Base-by-base conservation (phyloP, 495 filamentous ascomycete species). In the Daldinia grandis region DNA sequence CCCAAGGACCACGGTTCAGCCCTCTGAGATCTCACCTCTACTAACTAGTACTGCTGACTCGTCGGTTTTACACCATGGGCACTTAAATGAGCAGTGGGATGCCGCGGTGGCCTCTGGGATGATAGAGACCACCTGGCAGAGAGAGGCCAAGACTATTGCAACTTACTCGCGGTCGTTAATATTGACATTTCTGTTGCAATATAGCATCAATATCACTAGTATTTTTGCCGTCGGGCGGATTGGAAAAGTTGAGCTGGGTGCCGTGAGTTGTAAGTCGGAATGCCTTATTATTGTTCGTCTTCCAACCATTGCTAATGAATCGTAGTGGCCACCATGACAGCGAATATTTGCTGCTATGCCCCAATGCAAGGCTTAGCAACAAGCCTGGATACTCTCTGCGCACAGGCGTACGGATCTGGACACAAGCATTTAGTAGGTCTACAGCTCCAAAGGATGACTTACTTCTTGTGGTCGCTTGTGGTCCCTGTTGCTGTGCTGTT, bases 61-160 rank as follows among this genome's bases (percentile, higher is more conserved):
- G 8, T 56, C 64, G 7, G 64, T 71, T 33, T 55, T 72, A 6
- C 74, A 55, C 27, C 66, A 72, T 33, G 83, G 82, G 40, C 74
- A 80, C 30, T 61, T 85, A 38, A 79, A 86, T 68, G 76, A 84
- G 50, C 90, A 91, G 79, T 97, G 93, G 93, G 90, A 93, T 61
- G 89, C 91, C 38, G 92, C 92, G 1, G 92, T 94, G 10, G 82
- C 85, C 0, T 85, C 87, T 3, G 92, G 92, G 7, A 81, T 84
- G 64, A 91, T 96, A 66, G 88, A 91, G 55, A 97, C 93, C 3
- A 93, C 92, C 0, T 96, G 93, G 91, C 87, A 88, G 71, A 86
- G 92, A 64, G 93, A 97, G 81, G 85, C 89, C 1, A 88, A 90
- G 76, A 90, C 92, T 0, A 77, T 85, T 33, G 74, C 75, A 1